Conservation (phyloP, 129 eudicot genomes). For the Helianthus tuberosus region DNA sequence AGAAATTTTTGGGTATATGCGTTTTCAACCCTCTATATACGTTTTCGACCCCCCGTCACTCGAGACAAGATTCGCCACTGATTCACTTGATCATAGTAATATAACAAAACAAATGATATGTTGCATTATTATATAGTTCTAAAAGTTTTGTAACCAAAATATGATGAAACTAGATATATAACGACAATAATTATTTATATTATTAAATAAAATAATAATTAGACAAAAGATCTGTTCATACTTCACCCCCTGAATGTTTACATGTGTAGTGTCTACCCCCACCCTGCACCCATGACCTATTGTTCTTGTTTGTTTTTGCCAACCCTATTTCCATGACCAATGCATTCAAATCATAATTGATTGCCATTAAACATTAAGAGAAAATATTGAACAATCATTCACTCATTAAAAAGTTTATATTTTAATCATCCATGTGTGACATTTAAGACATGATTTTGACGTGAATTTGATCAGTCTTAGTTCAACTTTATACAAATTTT, state of each 20-base stretch:
- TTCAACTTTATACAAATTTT: not conserved
- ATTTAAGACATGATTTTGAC: constrained; percentile 17
- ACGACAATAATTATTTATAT: constrained; percentile 11
- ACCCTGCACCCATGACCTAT: constrained; percentile 28
- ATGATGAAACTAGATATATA: not conserved
- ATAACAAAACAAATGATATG: not conserved
- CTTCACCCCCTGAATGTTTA: not conserved
- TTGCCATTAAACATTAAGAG: not conserved
- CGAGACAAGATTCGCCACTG: too few relatives aligned
- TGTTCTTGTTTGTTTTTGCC: constrained; percentile 20
- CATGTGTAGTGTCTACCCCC: constrained; percentile 31
- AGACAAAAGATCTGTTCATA: not conserved
- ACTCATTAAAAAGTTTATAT: not conserved
- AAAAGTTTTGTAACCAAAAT: not conserved
- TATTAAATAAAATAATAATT: constrained; percentile 15
- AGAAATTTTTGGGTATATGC: too few relatives aligned
- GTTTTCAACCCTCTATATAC: too few relatives aligned
- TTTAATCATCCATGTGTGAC: constrained; percentile 21
- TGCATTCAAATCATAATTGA: constrained; percentile 5
- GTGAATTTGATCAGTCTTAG: constrained; percentile 16
- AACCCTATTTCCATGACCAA: not conserved
- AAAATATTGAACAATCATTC: constrained; percentile 6
- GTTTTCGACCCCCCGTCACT: too few relatives aligned
- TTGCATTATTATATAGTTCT: not conserved
- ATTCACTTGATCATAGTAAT: too few relatives aligned